A percentile compares a stretch with the other conserved stretches of the same genome.
Evolutionary conservation across 2,329 filamentous ascomycete species (phyloP).

Genomic region (Aureobasidium sp.): DNA sequence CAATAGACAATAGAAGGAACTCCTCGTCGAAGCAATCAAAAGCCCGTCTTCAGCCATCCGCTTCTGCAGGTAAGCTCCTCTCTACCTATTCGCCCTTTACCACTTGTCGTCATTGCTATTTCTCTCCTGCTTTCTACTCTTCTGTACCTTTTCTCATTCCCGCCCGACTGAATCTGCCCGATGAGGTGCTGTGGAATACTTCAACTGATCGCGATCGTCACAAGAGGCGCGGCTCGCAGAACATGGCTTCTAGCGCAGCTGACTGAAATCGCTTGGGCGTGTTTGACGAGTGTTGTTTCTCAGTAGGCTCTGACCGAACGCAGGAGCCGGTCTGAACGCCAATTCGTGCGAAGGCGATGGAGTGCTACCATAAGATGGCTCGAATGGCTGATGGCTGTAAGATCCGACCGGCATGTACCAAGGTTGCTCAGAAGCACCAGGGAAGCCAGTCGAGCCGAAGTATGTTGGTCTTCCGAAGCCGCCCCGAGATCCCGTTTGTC

Average conservation of each 20-base stretch:
- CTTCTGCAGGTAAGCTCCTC: background rate
- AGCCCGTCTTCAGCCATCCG: background rate
- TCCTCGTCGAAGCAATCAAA: background rate
- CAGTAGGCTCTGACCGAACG: background rate
- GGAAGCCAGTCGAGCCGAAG: background rate
- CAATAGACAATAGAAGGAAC: background rate
- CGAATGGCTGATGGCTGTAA: background rate
- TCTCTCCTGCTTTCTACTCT: background rate
- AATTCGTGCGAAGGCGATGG: background rate
- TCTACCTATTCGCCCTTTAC: background rate
- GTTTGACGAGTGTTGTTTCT: background rate
- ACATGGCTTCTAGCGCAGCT: background rate
- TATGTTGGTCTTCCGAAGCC: background rate
- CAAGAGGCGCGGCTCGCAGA: background rate
- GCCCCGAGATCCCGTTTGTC: background rate
- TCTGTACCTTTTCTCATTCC: too few species aligned
- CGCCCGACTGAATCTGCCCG: background rate
- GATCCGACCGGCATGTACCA: slow-evolving; percentile 6
- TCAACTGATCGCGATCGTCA: background rate
- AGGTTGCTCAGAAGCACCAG: background rate
- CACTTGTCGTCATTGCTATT: background rate
- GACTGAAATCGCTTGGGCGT: background rate
- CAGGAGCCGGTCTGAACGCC: background rate
- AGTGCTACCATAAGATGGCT: background rate
- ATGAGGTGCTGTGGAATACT: too few species aligned